phyloP scores from a whole-genome alignment of 352 stramenopile species.

The Phytophthora podocarpi region DNA sequence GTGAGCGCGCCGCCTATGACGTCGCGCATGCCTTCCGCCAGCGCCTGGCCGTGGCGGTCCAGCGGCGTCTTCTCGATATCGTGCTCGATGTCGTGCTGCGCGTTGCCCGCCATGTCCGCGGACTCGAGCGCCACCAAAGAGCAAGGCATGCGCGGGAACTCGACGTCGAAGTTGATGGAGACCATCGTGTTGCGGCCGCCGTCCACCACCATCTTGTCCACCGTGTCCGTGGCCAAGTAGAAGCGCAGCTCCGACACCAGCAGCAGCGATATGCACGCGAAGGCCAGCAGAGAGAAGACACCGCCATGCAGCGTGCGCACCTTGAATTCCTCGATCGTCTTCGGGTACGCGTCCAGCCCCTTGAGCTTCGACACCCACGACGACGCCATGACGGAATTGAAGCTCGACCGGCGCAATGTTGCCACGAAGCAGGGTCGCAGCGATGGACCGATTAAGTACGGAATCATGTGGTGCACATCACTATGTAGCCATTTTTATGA shows the following conservation, averaged over 20 bases:
- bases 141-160: conserved; percentile 85
- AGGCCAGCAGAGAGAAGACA: conserved; percentile 79
- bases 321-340: conserved; percentile 91
- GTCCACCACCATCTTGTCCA: conserved; percentile 89
- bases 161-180: conserved; percentile 81
- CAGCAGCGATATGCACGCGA: conserved; percentile 68
- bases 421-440: conserved; percentile 15
- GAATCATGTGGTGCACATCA: neutral
- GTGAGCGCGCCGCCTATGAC: conserved; percentile 71
- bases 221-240: conserved; percentile 78
- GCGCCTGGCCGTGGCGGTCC: conserved; percentile 46
- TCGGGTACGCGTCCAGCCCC: conserved; percentile 82
- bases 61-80: conserved; percentile 81
- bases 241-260: conserved; percentile 78
- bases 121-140: conserved; percentile 75
- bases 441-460: conserved; percentile 1
- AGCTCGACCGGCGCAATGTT: conserved; percentile 3
- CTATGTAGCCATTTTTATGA: conserved; percentile 10
- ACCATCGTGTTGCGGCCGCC: conserved; percentile 70
- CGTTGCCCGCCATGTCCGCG: conserved; percentile 67
- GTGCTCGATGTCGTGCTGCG: conserved; percentile 79
- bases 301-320: conserved; percentile 83
- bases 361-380: conserved; percentile 47
- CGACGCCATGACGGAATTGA: conserved; percentile 11
- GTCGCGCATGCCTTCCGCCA: conserved; percentile 60